These are phyloP conservation scores for Dioscorea cayenensis DNA, from an alignment of 116 monocot genomes.

Conservation along the genomic window DNA sequence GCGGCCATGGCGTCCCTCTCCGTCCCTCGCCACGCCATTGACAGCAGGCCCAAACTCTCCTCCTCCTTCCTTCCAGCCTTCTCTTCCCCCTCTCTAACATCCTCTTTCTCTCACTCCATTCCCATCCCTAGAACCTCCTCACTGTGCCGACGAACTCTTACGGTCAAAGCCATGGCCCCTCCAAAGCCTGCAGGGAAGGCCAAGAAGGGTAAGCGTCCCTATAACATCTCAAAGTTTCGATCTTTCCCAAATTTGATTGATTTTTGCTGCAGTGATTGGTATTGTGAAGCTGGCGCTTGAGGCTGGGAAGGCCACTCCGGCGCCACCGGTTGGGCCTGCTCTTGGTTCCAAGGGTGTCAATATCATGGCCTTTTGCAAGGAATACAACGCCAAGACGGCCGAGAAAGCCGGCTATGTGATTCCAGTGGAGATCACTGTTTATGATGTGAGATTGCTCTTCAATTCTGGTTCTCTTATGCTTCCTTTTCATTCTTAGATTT, in stretches of 20 bases:
- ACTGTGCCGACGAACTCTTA: constrained; percentile 13
- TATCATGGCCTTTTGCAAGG: constrained; percentile 96
- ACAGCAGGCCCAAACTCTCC: constrained; percentile 28
- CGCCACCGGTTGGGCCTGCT: constrained; percentile 89
- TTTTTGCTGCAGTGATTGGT: constrained; percentile 57
- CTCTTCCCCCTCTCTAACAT: constrained; percentile 12
- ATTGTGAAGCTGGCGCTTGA: constrained; percentile 85
- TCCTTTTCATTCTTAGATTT: no score
- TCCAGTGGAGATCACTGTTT: constrained; percentile 92
- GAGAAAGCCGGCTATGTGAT: constrained; percentile 92
- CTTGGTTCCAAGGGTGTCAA: constrained; percentile 96
- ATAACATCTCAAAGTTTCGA: background rate
- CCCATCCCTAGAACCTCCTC: background rate
- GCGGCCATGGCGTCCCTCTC: constrained; percentile 31
- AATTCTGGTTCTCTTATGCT: no score
- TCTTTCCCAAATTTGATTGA: background rate
- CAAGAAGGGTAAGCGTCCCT: constrained; percentile 51
- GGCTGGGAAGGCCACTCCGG: constrained; percentile 95
- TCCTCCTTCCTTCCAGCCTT: constrained; percentile 41
- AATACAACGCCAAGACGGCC: constrained; percentile 92
- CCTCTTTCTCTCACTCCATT: constrained; percentile 2
- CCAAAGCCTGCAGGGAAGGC: constrained; percentile 61
- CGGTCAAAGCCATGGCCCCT: constrained; percentile 80
- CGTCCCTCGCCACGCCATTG: constrained; percentile 15
- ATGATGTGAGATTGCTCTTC: constrained; percentile 53